These are phyloP conservation scores for Triadica sebifera DNA, from an alignment of 345 rosid species.

Conservation along the genomic window DNA sequence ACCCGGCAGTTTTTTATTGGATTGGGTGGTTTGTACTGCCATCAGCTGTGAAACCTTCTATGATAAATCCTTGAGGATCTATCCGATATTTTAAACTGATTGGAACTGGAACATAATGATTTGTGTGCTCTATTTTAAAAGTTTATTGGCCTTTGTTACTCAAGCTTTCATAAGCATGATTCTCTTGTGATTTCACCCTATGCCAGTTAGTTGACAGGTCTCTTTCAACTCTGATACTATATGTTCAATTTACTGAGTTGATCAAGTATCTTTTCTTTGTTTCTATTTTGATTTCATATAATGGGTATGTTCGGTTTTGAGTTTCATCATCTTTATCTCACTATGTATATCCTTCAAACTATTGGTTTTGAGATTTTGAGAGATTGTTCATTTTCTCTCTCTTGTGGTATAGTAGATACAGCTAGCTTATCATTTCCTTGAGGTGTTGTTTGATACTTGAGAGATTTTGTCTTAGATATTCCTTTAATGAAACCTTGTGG, in stretches of 20 bases:
- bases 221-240: not conserved
- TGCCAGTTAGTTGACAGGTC: not conserved
- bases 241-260: not conserved
- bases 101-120: not conserved
- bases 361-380: too few relatives aligned
- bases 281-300: not conserved
- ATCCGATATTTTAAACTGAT: not conserved
- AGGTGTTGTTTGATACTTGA: not conserved
- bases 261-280: not conserved
- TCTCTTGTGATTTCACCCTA: constrained; percentile 1
- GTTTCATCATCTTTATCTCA: not conserved
- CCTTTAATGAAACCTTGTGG: not conserved
- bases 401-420: not conserved
- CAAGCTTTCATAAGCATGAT: not conserved
- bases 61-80: not conserved
- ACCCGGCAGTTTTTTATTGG: not conserved
- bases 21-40: not conserved
- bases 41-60: not conserved
- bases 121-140: too few relatives aligned
- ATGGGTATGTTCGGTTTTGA: not conserved
- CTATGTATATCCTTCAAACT: not conserved
- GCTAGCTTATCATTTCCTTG: not conserved
- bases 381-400: not conserved
- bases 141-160: not conserved
- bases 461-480: not conserved